Percentiles rank a stretch among this genome's conserved stretches.
Conservation (phyloP, 352 stramenopile species). For the Globisporangium ultimum region DNA sequence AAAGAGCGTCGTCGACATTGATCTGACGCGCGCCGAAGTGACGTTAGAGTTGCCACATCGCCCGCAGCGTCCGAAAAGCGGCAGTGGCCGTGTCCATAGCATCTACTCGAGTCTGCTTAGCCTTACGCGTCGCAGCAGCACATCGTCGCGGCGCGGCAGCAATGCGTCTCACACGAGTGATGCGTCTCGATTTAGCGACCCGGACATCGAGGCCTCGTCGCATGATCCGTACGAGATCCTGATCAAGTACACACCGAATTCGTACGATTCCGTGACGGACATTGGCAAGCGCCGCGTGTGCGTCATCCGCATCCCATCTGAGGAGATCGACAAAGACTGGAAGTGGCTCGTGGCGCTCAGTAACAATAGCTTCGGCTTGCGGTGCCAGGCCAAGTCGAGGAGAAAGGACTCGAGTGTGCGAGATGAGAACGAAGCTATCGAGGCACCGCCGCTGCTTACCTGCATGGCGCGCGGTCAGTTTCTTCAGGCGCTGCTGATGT, state of each 20-base stretch:
- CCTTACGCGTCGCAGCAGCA: slow-evolving; percentile 11
- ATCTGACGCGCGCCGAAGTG: slow-evolving; percentile 32
- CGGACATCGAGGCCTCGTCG: slow-evolving; percentile 1
- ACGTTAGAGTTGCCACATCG: slow-evolving; percentile 28
- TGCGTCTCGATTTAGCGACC: slow-evolving; percentile 13
- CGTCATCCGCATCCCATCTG: slow-evolving; percentile 44
- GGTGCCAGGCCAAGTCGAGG: slow-evolving; percentile 25
- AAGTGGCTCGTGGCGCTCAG: slow-evolving; percentile 61
- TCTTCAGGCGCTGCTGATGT: slow-evolving; percentile 67
- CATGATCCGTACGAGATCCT: slow-evolving; percentile 14
- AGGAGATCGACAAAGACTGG: slow-evolving; percentile 54
- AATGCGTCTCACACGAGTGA: slow-evolving; percentile 7
- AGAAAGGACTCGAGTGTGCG: not conserved
- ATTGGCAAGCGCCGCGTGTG: slow-evolving; percentile 9
- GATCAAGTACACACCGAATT: slow-evolving; percentile 12
- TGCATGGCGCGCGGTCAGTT: slow-evolving; percentile 71
- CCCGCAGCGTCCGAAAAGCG: slow-evolving; percentile 2
- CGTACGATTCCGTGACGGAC: not conserved
- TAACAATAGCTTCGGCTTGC: slow-evolving; percentile 46
- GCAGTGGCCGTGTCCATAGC: not conserved
- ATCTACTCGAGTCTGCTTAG: slow-evolving; percentile 9
- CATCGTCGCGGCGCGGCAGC: slow-evolving; percentile 4
- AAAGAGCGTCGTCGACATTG: slow-evolving; percentile 29
- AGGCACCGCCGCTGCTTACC: slow-evolving; percentile 39
- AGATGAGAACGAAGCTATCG: slow-evolving; percentile 1